A percentile compares a stretch with the other conserved stretches of the same genome.
phyloP scores from a whole-genome alignment of 1,139 yeast species.

The Saccharomyces pastorianus region DNA sequence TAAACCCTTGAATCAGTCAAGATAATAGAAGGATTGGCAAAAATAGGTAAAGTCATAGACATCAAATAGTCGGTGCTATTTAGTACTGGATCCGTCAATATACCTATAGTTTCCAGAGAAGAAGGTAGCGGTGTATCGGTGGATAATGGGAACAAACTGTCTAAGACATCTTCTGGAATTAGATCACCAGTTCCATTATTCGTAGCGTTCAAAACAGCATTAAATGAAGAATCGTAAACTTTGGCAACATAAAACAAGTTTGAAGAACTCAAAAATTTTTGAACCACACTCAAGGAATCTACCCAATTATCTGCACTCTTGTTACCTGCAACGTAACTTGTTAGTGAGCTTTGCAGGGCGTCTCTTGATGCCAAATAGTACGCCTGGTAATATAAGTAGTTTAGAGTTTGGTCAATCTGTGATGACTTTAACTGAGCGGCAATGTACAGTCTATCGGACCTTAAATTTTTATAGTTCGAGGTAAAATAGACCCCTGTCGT shows the following conservation, averaged over 20 bases:
- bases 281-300: constrained; percentile 35
- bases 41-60: constrained; percentile 52
- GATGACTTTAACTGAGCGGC: constrained; percentile 76
- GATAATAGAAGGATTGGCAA: constrained; percentile 66
- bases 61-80: constrained; percentile 35
- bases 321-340: constrained; percentile 66
- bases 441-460: constrained; percentile 66
- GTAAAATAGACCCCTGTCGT: constrained; percentile 78
- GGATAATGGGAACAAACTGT: constrained; percentile 46
- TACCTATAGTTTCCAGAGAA: constrained; percentile 36
- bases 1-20: constrained; percentile 50
- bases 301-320: constrained; percentile 43
- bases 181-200: constrained; percentile 34
- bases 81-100: constrained; percentile 52
- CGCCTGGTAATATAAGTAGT: constrained; percentile 59
- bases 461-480: constrained; percentile 48
- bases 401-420: constrained; percentile 66
- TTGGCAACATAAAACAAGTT: constrained; percentile 1
- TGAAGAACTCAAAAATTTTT: constrained; percentile 27
- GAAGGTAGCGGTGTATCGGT: constrained; percentile 40
- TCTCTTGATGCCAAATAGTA: constrained; percentile 61
- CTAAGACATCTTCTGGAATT: constrained; percentile 29
- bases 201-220: constrained; percentile 34
- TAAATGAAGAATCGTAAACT: constrained; percentile 16
- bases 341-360: constrained; percentile 50